Base-by-base conservation (phyloP, 352 stramenopile genomes). In the Phytophthora citricola region DNA sequence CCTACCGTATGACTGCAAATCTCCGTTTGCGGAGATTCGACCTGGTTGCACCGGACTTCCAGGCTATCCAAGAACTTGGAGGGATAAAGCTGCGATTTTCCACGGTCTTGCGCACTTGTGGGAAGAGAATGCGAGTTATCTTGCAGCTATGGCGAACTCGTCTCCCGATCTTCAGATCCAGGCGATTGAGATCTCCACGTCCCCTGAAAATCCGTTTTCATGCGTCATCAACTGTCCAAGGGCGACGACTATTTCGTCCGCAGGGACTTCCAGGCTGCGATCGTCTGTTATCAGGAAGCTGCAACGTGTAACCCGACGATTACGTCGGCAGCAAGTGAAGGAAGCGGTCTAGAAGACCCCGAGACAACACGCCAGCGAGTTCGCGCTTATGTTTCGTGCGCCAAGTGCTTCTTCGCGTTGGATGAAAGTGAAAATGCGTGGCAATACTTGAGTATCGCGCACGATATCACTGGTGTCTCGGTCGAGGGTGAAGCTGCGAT, bases 31-130 rank as follows among this genome's bases (percentile, higher is more conserved):
- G 79, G 15, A 59, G 75, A 49, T 87, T 84, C 32, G 79, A 90
- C 31, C 29, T 75, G 12, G 76, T 92, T 7, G 57, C 76, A 14
- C 58, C 66, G 0, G 82, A 90, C 31, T 90, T 89, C 48, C 60
- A 81, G 8, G 63, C 75, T 5, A 84, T 92, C 44, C 73, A 89
- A 50, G 63, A 50, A 12, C 69, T 90, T 15, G 84, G 84, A 2
- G 81, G 0, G 81, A 90, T 55, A 92, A 92, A 56, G 84, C 81
- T 15, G 82, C 84, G 17, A 90, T 92, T 36, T 92, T 92, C 54
- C 81, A 92, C 38, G 84, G 84, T 1, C 63, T 92, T 9, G 77
- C 81, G 27, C 84, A 92, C 31, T 46, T 92, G 9, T 92, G 81
- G 81, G 76, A 85, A 32, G 84, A 92, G 45, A 86, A 75, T 11